phyloP scores from a whole-genome alignment of 805 yeast genomes.

The Cyberlindnera bimundalis region DNA sequence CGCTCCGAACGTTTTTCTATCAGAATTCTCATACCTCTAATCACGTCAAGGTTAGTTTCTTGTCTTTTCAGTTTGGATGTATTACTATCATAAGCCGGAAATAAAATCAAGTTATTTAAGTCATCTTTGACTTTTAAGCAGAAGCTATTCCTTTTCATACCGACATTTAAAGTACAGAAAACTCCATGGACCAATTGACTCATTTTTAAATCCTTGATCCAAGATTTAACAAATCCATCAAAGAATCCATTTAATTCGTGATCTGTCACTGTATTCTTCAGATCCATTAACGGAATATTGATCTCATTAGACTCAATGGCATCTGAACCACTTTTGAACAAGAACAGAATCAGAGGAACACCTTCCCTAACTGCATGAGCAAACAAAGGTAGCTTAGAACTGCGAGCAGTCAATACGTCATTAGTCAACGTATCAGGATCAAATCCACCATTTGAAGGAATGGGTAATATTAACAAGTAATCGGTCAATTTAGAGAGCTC shows the following conservation, averaged over 20 bases:
- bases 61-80: background rate
- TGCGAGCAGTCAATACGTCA: constrained; percentile 9
- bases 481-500: constrained; percentile 34
- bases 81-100: constrained; percentile 28
- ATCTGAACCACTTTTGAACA: constrained; percentile 30
- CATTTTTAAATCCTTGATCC: constrained; percentile 35
- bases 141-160: constrained; percentile 27
- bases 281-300: constrained; percentile 14
- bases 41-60: background rate
- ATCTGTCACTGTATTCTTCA: constrained; percentile 4
- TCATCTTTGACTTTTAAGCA: constrained; percentile 39
- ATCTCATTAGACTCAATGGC: constrained; percentile 11
- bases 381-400: constrained; percentile 28
- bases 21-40: background rate
- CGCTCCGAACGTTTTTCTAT: constrained; percentile 4
- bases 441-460: constrained; percentile 19
- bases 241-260: constrained; percentile 30
- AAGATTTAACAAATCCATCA: constrained; percentile 39
- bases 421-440: constrained; percentile 13
- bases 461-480: constrained; percentile 38
- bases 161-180: constrained; percentile 39
- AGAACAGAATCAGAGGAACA: constrained; percentile 37
- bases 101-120: constrained; percentile 27
- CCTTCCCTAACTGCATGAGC: constrained; percentile 23
- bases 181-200: constrained; percentile 37